Evolutionary conservation across 73 alveolate species (phyloP).

Genomic region (Paramecium bursaria): DNA sequence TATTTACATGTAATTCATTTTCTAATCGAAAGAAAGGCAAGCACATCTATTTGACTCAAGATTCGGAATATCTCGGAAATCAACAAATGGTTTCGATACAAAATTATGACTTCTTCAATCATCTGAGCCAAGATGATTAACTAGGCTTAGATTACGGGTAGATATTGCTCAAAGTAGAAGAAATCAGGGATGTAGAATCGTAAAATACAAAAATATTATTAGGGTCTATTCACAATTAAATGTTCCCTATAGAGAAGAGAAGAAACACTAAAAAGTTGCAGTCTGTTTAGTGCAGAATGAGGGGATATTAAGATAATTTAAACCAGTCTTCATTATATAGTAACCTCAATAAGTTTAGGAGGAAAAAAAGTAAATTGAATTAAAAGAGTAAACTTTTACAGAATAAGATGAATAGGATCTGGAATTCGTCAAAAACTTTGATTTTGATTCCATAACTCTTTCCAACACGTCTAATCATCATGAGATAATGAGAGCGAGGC

Average conservation of each 20-base stretch:
- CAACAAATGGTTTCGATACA: conserved; percentile 22
- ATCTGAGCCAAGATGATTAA: conserved; percentile 6
- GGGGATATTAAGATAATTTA: conserved; percentile 25
- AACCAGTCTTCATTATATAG: conserved; percentile 1
- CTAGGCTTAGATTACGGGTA: conserved; percentile 40
- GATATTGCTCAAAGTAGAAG: background rate
- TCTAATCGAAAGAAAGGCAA: conserved; percentile 15
- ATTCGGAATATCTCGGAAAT: conserved; percentile 31
- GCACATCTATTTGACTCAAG: conserved; percentile 19
- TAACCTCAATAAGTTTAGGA: background rate
- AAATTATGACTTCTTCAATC: conserved; percentile 7
- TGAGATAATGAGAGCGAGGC: background rate
- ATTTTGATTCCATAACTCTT: conserved; percentile 37
- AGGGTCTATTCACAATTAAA: background rate
- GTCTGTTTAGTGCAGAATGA: background rate
- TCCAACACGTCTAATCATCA: background rate
- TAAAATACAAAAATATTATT: background rate
- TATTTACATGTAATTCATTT: background rate
- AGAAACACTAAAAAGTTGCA: conserved; percentile 24
- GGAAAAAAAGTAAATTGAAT: background rate
- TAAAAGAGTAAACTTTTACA: background rate
- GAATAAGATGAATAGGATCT: conserved; percentile 35
- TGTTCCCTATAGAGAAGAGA: conserved; percentile 7
- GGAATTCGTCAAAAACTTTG: conserved; percentile 12
- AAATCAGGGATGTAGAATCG: background rate